phyloP scores from a whole-genome alignment of 129 eudicot genomes.

The Arctium lappa region DNA sequence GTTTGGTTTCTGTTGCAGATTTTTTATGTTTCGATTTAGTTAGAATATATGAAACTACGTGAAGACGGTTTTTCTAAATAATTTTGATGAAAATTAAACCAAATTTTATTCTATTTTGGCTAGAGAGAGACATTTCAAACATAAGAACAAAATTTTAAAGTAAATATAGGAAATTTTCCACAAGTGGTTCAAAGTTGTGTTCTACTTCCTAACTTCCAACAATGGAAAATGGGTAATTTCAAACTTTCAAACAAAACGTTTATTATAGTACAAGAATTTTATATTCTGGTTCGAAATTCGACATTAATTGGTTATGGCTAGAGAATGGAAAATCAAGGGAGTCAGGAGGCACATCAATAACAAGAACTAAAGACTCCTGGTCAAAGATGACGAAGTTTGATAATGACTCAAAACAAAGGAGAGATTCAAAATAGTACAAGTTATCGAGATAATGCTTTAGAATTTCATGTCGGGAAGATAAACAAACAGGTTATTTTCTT shows the following conservation, averaged over 20 bases:
- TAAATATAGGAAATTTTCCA: not conserved
- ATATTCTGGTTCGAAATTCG: too few relatives aligned
- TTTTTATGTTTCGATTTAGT: not conserved
- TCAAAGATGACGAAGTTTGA: not conserved
- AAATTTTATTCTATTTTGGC: not conserved
- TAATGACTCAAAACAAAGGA: not conserved
- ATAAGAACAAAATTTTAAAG: not conserved
- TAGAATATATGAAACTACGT: too few relatives aligned
- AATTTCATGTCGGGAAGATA: not conserved
- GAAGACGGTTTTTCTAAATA: not conserved
- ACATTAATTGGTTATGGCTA: too few relatives aligned
- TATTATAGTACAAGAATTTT: not conserved
- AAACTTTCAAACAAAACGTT: not conserved
- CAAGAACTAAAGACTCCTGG: not conserved
- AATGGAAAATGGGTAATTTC: not conserved
- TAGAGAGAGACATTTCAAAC: not conserved
- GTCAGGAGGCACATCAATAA: not conserved
- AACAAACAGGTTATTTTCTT: not conserved
- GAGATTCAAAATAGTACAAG: not conserved
- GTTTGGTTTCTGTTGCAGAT: not conserved
- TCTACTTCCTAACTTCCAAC: constrained; percentile 15
- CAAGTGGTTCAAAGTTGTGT: constrained; percentile 12
- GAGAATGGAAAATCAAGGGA: not conserved
- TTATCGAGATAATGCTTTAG: not conserved
- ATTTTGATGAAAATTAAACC: not conserved